Evolutionary conservation across 345 rosid genomes (phyloP).

Genomic region (Brassica juncea): DNA sequence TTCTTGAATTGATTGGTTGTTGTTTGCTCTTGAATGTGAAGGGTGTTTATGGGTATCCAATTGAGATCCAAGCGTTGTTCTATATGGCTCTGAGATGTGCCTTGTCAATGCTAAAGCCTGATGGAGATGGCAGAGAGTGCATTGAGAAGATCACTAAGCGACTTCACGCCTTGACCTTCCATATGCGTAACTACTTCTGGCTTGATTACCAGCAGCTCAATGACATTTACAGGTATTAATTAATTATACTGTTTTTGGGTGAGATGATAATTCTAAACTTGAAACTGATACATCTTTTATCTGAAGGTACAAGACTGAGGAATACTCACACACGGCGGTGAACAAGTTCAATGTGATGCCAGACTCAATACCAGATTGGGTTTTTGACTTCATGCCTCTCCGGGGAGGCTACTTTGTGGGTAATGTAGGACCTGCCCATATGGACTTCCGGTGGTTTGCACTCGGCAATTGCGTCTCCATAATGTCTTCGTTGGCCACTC

Average conservation of each 20-base stretch:
- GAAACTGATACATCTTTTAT: neutral
- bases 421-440: slow-evolving; percentile 74
- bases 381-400: slow-evolving; percentile 66
- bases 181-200: slow-evolving; percentile 66
- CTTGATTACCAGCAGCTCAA: slow-evolving; percentile 65
- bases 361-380: slow-evolving; percentile 66
- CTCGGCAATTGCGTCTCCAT: slow-evolving; percentile 63
- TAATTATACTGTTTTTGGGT: neutral
- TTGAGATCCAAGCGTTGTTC: slow-evolving; percentile 79
- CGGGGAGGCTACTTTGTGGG: slow-evolving; percentile 73
- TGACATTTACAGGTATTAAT: slow-evolving; percentile 50
- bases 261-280: neutral
- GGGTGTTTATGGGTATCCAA: slow-evolving; percentile 85
- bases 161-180: slow-evolving; percentile 60
- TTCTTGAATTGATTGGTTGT: neutral
- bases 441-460: slow-evolving; percentile 75
- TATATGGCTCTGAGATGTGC: slow-evolving; percentile 71
- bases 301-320: slow-evolving; percentile 51
- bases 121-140: slow-evolving; percentile 59
- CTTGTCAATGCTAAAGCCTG: slow-evolving; percentile 62
- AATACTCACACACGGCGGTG: slow-evolving; percentile 67
- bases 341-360: slow-evolving; percentile 68
- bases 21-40: slow-evolving; percentile 30
- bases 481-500: slow-evolving; percentile 60
- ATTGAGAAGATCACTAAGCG: slow-evolving; percentile 62